These are phyloP conservation scores for Zygotorulaspora danielsina DNA, from an alignment of 805 yeast species.

Conservation along the genomic window DNA sequence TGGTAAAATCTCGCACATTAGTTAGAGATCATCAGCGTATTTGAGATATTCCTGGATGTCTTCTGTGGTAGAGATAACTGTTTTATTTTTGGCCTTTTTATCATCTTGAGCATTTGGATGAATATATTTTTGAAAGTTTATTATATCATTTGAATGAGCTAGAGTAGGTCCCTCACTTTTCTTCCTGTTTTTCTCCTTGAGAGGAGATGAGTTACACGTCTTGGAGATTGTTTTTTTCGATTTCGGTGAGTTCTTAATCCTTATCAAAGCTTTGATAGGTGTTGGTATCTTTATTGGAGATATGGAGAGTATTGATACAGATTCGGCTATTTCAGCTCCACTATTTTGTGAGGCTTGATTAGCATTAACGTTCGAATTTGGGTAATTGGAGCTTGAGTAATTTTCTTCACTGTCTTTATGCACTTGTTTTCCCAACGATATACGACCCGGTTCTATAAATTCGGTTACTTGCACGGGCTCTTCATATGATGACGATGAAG, in stretches of 20 bases:
- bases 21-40: conserved; percentile 26
- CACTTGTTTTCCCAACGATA: background rate
- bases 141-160: conserved; percentile 19
- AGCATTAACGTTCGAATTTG: background rate
- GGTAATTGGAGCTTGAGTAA: background rate
- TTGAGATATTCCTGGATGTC: conserved; percentile 27
- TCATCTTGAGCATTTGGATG: conserved; percentile 6
- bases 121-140: conserved; percentile 19
- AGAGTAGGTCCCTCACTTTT: conserved; percentile 3
- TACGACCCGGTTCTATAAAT: conserved; percentile 14
- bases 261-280: conserved; percentile 26
- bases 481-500: conserved; percentile 19
- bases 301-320: conserved; percentile 12
- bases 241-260: conserved; percentile 23
- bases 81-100: conserved; percentile 2
- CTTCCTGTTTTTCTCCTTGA: conserved; percentile 7
- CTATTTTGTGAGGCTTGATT: background rate
- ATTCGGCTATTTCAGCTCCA: background rate
- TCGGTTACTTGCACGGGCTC: conserved; percentile 25
- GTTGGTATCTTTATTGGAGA: conserved; percentile 25
- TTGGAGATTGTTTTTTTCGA: conserved; percentile 5
- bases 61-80: conserved; percentile 16
- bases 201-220: conserved; percentile 9
- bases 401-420: background rate
- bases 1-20: no score